These are phyloP conservation scores for Striga hermonthica DNA, from an alignment of 305 asterid species.

Conservation along the genomic window DNA sequence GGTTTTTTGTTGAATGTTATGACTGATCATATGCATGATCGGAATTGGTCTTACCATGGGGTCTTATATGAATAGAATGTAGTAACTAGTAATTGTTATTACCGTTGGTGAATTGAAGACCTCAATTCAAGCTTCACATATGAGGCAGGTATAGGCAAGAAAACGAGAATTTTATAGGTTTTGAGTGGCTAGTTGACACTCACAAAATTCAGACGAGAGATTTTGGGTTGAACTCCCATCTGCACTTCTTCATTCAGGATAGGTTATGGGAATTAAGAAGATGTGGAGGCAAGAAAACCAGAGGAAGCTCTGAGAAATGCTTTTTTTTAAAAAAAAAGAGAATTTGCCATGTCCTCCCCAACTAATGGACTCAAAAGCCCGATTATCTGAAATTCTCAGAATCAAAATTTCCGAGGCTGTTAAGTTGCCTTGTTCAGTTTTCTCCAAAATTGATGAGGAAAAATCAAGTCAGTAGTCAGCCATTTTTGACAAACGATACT, in stretches of 20 bases:
- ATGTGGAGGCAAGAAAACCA: neutral
- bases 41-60: neutral
- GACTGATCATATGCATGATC: conserved; percentile 2
- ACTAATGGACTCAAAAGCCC: neutral
- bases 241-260: too few relatives aligned
- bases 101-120: neutral
- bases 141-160: neutral
- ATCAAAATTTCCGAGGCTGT: too few relatives aligned
- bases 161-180: neutral
- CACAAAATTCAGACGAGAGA: too few relatives aligned
- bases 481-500: too few relatives aligned
- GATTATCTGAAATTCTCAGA: neutral
- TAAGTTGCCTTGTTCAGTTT: too few relatives aligned
- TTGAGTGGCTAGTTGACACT: too few relatives aligned
- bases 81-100: neutral
- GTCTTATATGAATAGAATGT: conserved; percentile 1
- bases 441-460: too few relatives aligned
- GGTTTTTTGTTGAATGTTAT: neutral
- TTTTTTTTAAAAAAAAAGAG: conserved; percentile 8
- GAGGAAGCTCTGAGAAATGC: neutral
- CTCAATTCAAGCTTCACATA: neutral
- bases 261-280: too few relatives aligned
- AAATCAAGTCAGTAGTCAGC: too few relatives aligned
- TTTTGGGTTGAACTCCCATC: too few relatives aligned
- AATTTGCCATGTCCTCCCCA: neutral